Conservation (phyloP, 306 rosid species). For the Styphnolobium japonicum region DNA sequence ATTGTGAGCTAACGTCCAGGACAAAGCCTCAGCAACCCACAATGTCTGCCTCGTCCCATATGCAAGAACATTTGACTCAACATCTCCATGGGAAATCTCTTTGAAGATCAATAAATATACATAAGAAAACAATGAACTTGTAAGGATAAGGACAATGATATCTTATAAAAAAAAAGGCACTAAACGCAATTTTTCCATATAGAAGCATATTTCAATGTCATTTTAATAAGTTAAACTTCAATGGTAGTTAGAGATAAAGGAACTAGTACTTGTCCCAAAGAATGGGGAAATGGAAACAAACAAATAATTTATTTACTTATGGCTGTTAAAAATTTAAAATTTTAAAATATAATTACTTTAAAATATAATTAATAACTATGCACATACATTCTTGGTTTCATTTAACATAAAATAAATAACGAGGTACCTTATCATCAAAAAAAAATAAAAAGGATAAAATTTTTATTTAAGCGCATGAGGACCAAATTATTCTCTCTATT, state of each 20-base stretch:
- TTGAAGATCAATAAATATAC: background rate
- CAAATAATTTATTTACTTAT: background rate
- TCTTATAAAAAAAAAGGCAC: too few species aligned
- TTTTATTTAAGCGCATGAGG: background rate
- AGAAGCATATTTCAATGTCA: background rate
- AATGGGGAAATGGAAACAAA: background rate
- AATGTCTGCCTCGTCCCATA: constrained; percentile 4
- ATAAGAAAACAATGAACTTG: background rate
- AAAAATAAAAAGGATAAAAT: background rate
- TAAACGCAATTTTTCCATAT: background rate
- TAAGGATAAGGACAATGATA: too few species aligned
- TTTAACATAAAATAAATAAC: background rate
- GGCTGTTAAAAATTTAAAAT: too few species aligned
- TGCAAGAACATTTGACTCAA: background rate
- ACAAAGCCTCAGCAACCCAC: constrained; percentile 8
- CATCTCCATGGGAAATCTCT: background rate
- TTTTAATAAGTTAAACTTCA: too few species aligned
- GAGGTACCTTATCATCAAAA: background rate
- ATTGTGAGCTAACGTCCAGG: constrained; percentile 36
- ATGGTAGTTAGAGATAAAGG: too few species aligned
- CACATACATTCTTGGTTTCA: background rate
- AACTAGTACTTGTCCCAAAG: too few species aligned
- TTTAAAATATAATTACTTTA: too few species aligned
- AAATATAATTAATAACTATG: too few species aligned
- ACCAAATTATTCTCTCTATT: background rate